phyloP scores from a whole-genome alignment of 1,139 yeast species.

The Taphrina flavorubra region DNA sequence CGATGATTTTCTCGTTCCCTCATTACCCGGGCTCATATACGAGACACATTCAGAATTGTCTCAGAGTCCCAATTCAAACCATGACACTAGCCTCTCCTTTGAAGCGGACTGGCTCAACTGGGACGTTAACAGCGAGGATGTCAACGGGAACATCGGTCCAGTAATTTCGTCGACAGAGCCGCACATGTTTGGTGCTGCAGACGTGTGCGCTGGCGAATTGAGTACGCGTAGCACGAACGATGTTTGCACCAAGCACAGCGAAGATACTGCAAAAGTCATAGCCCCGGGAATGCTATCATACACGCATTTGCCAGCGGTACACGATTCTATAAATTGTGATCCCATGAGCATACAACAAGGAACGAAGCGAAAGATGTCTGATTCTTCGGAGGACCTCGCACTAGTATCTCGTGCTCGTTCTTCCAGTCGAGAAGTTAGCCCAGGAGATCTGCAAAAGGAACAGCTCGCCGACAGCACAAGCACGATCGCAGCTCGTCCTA shows the following conservation, averaged over 20 bases:
- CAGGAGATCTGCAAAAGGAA: not conserved
- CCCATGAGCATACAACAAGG: not conserved
- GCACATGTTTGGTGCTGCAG: not conserved
- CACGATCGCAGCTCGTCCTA: not conserved
- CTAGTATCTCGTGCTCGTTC: not conserved
- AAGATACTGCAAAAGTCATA: not conserved
- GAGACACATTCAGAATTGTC: constrained; percentile 27
- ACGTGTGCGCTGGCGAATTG: not conserved
- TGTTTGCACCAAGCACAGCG: not conserved
- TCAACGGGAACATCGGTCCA: not conserved
- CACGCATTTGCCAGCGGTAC: not conserved
- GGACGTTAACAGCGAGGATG: not conserved
- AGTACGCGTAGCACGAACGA: not conserved
- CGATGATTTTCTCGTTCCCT: constrained; percentile 17
- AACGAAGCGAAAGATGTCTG: constrained; percentile 18
- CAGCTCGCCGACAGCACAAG: not conserved
- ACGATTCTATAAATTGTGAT: not conserved
- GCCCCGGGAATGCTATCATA: not conserved
- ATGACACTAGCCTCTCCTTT: not conserved
- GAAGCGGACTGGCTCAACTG: constrained; percentile 22
- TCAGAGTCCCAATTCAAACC: constrained; percentile 22
- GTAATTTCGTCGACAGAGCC: not conserved
- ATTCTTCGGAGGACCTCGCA: not conserved
- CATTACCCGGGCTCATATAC: constrained; percentile 13
- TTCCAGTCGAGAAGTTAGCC: not conserved